Evolutionary conservation across 441 rosid species (phyloP).

Genomic region (Cnidoscolus chayamansa): DNA sequence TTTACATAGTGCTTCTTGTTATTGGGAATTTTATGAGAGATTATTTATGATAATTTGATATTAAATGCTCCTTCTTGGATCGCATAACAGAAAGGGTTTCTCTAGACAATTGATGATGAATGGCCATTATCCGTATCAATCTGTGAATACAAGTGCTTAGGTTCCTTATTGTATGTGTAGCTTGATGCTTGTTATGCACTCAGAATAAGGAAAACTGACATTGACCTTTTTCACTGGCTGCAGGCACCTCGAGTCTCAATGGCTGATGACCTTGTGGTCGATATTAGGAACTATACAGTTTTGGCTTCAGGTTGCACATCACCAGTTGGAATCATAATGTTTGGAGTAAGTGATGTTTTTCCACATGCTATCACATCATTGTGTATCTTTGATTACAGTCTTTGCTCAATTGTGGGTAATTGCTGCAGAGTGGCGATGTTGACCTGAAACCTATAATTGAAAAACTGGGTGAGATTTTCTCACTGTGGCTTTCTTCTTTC

Average conservation of each 20-base stretch:
- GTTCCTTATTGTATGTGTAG: background rate
- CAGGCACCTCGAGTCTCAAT: slow-evolving; percentile 36
- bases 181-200: background rate
- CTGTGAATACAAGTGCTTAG: background rate
- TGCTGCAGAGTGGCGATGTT: slow-evolving; percentile 39
- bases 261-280: slow-evolving; percentile 58
- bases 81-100: background rate
- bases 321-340: slow-evolving; percentile 64
- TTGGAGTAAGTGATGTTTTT: slow-evolving; percentile 54
- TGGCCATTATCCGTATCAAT: background rate
- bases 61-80: background rate
- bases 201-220: slow-evolving; percentile 12
- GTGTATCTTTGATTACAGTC: slow-evolving; percentile 11
- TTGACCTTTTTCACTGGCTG: slow-evolving; percentile 8
- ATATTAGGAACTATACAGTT: slow-evolving; percentile 46
- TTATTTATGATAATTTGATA: background rate
- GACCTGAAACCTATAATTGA: slow-evolving; percentile 49
- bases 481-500: background rate
- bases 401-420: slow-evolving; percentile 16
- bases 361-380: slow-evolving; percentile 15
- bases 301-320: slow-evolving; percentile 50
- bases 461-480: slow-evolving; percentile 58
- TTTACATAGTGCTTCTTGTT: background rate
- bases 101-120: background rate
- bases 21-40: background rate